These are phyloP conservation scores for Kurtzmaniella quercitrusa DNA, from an alignment of 1,139 yeast species.

Conservation along the genomic window DNA sequence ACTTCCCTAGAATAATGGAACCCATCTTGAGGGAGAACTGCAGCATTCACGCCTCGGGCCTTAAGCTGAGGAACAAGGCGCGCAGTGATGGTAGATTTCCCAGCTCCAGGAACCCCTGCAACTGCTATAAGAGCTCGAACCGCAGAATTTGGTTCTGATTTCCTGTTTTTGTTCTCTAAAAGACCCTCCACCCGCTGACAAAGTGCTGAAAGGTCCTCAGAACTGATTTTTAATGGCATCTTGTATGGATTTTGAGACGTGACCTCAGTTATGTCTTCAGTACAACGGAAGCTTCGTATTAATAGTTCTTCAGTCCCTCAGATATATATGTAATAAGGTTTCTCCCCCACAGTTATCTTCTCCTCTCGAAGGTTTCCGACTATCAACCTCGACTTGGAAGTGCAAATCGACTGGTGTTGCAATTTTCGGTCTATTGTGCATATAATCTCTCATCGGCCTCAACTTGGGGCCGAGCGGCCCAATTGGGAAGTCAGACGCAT, in stretches of 20 bases:
- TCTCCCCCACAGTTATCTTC: no score
- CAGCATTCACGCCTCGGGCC: constrained; percentile 12
- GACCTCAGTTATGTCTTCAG: no score
- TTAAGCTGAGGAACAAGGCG: neutral
- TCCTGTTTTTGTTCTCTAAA: neutral
- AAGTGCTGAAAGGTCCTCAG: neutral
- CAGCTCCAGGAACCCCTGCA: constrained; percentile 82
- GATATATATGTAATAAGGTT: no score
- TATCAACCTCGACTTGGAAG: no score
- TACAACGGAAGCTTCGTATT: no score
- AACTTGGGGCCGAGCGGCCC: no score
- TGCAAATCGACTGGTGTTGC: neutral
- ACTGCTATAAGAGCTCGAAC: constrained; percentile 49
- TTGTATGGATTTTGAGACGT: neutral
- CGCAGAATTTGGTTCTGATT: neutral
- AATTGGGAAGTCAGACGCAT: no score
- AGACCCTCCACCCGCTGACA: neutral
- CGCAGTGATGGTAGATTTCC: constrained; percentile 65
- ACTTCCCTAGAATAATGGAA: constrained; percentile 65
- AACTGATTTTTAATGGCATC: neutral
- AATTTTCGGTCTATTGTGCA: neutral
- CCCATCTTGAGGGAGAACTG: constrained; percentile 65
- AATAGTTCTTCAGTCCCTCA: no score
- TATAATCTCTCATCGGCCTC: neutral
- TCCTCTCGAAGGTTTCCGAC: no score